phyloP scores from a whole-genome alignment of 1,284 basidiomycete genomes.

The Sanguinoderma infundibulare region DNA sequence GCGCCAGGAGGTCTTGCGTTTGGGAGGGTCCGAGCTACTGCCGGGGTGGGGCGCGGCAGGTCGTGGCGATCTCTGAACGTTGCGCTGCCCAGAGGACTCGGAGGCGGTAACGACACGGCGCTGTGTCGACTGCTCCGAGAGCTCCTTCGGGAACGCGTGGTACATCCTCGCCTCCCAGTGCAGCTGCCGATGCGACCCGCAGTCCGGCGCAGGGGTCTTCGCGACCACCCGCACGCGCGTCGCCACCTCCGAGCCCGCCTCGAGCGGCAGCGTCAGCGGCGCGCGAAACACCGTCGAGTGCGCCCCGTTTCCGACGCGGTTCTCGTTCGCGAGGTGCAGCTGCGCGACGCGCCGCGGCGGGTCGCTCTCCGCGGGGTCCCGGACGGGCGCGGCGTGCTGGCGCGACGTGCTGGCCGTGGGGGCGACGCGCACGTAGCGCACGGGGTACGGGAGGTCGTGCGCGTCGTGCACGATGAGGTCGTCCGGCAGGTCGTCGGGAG shows the following conservation, averaged over 20 bases:
- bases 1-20: background rate
- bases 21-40: background rate
- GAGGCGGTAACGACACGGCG: background rate
- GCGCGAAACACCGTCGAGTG: slow-evolving; percentile 40
- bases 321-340: slow-evolving; percentile 35
- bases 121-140: slow-evolving; percentile 44
- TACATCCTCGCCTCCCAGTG: slow-evolving; percentile 47
- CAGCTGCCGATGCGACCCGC: slow-evolving; percentile 31
- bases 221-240: slow-evolving; percentile 36
- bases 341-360: slow-evolving; percentile 15
- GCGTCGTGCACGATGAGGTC: slow-evolving; percentile 23
- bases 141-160: slow-evolving; percentile 44
- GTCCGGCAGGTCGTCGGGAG: background rate
- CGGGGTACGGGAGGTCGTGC: slow-evolving; percentile 1
- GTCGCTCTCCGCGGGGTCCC: background rate
- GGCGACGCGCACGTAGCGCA: slow-evolving; percentile 30
- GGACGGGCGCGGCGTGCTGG: slow-evolving; percentile 2
- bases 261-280: slow-evolving; percentile 33
- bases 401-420: slow-evolving; percentile 11
- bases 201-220: slow-evolving; percentile 30
- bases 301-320: slow-evolving; percentile 32
- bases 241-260: slow-evolving; percentile 28
- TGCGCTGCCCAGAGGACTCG: background rate
- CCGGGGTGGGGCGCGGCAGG: background rate
- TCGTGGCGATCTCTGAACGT: background rate